These are phyloP conservation scores for Colletotrichum sp. DNA, from an alignment of 2,329 filamentous ascomycete species.

Conservation along the genomic window DNA sequence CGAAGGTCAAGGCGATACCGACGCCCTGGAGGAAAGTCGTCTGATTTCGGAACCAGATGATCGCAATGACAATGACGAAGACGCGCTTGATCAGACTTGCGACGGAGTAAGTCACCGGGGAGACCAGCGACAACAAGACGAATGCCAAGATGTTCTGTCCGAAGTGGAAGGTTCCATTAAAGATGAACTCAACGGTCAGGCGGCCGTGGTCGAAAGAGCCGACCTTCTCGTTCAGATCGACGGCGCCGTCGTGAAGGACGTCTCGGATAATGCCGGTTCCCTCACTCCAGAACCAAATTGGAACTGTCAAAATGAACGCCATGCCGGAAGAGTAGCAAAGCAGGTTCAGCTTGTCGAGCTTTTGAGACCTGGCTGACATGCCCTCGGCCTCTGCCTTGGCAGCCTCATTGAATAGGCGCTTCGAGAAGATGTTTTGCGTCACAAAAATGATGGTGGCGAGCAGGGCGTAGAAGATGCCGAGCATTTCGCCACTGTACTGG, in stretches of 20 bases:
- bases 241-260: constrained; percentile 79
- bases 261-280: constrained; percentile 79
- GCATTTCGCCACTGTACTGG: constrained; percentile 79
- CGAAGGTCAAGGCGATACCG: constrained; percentile 87
- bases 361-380: constrained; percentile 66
- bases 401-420: constrained; percentile 95
- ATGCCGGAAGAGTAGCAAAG: constrained; percentile 96
- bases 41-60: constrained; percentile 93
- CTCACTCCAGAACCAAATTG: constrained; percentile 94
- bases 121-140: constrained; percentile 88
- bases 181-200: constrained; percentile 83
- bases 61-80: constrained; percentile 93
- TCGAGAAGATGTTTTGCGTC: constrained; percentile 98
- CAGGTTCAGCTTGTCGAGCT: constrained; percentile 95
- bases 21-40: constrained; percentile 83
- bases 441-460: constrained; percentile 94
- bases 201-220: constrained; percentile 79
- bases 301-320: constrained; percentile 85
- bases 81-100: constrained; percentile 96
- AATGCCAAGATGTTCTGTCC: constrained; percentile 96
- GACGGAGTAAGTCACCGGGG: constrained; percentile 95
- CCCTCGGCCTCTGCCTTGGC: constrained; percentile 82
- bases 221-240: constrained; percentile 64
- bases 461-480: constrained; percentile 89
- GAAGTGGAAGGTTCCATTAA: constrained; percentile 97